Conservation (phyloP, 1,139 yeast genomes). For the Lodderomyces theae region DNA sequence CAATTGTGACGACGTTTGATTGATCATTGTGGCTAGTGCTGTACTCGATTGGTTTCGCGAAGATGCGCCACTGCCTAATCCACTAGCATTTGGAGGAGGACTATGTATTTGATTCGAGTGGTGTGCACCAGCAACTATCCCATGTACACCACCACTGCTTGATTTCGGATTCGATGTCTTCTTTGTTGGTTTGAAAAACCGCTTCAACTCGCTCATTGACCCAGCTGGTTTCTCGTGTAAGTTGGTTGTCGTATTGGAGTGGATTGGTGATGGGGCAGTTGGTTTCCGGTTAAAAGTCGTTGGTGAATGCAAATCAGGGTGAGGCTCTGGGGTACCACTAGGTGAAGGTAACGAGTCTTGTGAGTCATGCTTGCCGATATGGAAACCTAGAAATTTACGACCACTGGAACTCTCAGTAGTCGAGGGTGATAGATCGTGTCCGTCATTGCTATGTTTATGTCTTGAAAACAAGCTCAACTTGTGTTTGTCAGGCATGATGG, state of each 20-base stretch:
- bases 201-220: slow-evolving; percentile 42
- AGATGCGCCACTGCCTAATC: slow-evolving; percentile 18
- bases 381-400: slow-evolving; percentile 36
- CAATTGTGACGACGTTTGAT: slow-evolving; percentile 44
- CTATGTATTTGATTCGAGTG: neutral
- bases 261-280: slow-evolving; percentile 15
- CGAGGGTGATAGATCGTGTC: slow-evolving; percentile 32
- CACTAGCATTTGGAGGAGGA: neutral
- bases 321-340: slow-evolving; percentile 30
- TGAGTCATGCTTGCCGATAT: slow-evolving; percentile 40
- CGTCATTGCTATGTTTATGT: slow-evolving; percentile 28
- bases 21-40: slow-evolving; percentile 42
- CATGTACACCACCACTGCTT: too few species aligned
- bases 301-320: slow-evolving; percentile 12
- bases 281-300: slow-evolving; percentile 11
- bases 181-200: slow-evolving; percentile 42
- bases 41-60: slow-evolving; percentile 40
- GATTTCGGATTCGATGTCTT: slow-evolving; percentile 19
- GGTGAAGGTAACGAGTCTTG: slow-evolving; percentile 26
- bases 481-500: slow-evolving; percentile 47
- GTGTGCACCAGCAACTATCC: neutral
- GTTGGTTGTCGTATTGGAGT: slow-evolving; percentile 7
- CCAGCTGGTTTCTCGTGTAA: slow-evolving; percentile 14
- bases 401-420: slow-evolving; percentile 32
- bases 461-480: slow-evolving; percentile 40